Percentiles rank a stretch among this genome's conserved stretches.
Evolutionary conservation across 208 protist genomes (phyloP).

Genomic region (Leishmania major): DNA sequence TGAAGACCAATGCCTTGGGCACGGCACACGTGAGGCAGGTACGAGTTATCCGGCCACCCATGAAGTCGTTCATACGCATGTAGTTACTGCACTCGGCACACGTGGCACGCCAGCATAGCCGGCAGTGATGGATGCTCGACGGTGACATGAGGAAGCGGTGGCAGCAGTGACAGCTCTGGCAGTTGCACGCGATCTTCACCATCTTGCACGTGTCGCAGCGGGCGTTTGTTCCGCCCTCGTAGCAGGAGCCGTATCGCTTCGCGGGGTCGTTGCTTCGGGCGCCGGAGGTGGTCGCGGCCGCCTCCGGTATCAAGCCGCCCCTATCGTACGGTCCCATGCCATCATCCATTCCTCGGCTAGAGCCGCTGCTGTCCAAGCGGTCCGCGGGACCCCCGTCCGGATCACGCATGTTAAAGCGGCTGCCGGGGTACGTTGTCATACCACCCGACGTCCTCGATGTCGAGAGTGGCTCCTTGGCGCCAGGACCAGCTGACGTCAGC

Average conservation of each 20-base stretch:
- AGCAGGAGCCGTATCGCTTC: constrained; percentile 33
- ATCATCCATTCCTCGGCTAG: neutral
- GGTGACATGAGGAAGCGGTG: constrained; percentile 35
- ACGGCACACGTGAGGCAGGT: constrained; percentile 40
- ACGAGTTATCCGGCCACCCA: constrained; percentile 18
- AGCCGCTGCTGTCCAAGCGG: neutral
- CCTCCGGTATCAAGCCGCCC: neutral
- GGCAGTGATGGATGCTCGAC: constrained; percentile 41
- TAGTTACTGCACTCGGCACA: constrained; percentile 34
- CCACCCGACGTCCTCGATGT: neutral
- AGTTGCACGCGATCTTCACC: constrained; percentile 38
- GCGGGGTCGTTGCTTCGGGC: neutral
- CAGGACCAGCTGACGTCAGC: neutral
- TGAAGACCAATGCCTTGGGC: constrained; percentile 25
- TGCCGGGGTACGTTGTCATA: neutral
- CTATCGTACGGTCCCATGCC: neutral
- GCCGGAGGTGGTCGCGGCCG: neutral
- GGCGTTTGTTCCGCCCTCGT: constrained; percentile 23
- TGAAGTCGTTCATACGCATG: constrained; percentile 31
- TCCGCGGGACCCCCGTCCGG: neutral
- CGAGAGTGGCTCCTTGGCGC: neutral
- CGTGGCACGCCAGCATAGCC: constrained; percentile 39
- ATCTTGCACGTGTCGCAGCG: constrained; percentile 33
- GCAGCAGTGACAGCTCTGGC: constrained; percentile 40
- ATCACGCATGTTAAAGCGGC: neutral